Percentiles rank a stretch among this genome's conserved stretches.
phyloP scores from a whole-genome alignment of 768 basidiomycete species.

The Ramaria sp. region DNA sequence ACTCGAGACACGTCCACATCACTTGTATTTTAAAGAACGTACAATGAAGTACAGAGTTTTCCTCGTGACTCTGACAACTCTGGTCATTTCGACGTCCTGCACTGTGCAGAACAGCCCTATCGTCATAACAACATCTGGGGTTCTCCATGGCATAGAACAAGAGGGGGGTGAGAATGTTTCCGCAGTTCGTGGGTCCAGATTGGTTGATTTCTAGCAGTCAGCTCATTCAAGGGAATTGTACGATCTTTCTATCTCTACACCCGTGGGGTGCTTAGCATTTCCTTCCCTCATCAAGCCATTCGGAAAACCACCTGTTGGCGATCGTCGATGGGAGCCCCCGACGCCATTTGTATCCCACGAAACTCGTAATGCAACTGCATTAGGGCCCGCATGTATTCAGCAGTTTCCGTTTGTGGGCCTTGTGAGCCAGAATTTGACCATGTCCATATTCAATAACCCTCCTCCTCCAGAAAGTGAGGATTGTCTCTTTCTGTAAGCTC shows the following conservation, averaged over 20 bases:
- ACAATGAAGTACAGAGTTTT: not conserved
- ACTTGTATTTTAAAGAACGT: not conserved
- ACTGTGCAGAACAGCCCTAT: not conserved
- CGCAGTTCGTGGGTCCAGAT: too few relatives aligned
- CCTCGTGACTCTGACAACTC: not conserved
- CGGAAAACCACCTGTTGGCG: too few relatives aligned
- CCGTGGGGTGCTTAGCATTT: not conserved
- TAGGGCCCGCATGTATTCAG: slow-evolving; percentile 4
- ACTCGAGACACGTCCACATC: too few relatives aligned
- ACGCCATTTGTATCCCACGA: not conserved
- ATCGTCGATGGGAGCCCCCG: slow-evolving; percentile 6
- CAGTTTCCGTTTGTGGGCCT: slow-evolving; percentile 5
- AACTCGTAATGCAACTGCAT: not conserved
- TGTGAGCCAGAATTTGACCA: not conserved
- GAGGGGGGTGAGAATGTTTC: slow-evolving; percentile 8
- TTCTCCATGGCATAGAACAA: not conserved
- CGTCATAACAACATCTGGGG: slow-evolving; percentile 6
- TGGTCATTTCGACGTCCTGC: not conserved
- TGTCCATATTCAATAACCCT: not conserved
- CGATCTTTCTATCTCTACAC: not conserved
- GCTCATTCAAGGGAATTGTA: slow-evolving; percentile 9
- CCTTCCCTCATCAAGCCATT: not conserved
- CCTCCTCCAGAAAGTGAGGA: slow-evolving; percentile 6
- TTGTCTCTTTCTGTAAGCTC: slow-evolving; percentile 8
- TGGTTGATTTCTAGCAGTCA: too few relatives aligned